These are phyloP conservation scores for Arabidopsis suecica DNA, from an alignment of 345 rosid genomes.

Conservation along the genomic window DNA sequence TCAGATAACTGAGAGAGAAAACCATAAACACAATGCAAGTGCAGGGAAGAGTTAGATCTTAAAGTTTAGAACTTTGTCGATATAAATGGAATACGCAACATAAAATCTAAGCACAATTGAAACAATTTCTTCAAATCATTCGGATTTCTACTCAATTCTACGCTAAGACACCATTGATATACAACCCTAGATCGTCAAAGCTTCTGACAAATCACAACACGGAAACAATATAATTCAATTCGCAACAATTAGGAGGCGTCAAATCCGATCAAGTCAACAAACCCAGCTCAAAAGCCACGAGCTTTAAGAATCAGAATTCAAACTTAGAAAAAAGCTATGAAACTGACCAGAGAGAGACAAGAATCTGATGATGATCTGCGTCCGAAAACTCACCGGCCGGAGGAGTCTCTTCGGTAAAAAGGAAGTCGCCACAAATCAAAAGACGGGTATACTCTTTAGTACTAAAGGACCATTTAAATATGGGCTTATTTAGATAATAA, in stretches of 20 bases:
- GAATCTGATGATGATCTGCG: constrained; percentile 42
- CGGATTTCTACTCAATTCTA: constrained; percentile 11
- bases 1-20: constrained; percentile 18
- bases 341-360: constrained; percentile 41
- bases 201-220: constrained; percentile 14
- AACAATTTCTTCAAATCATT: not conserved
- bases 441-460: constrained; percentile 17
- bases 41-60: constrained; percentile 30
- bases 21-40: constrained; percentile 37
- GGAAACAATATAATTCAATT: constrained; percentile 1
- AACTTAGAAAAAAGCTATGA: not conserved
- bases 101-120: not conserved
- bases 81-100: constrained; percentile 18
- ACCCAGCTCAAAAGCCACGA: not conserved
- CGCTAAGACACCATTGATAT: not conserved
- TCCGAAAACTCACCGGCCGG: constrained; percentile 36
- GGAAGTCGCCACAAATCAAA: not conserved
- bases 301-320: not conserved
- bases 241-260: not conserved
- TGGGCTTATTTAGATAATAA: constrained; percentile 1
- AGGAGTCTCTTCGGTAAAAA: constrained; percentile 11
- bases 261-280: not conserved
- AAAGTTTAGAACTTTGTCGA: not conserved
- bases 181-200: constrained; percentile 19
- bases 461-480: not conserved